phyloP scores from a whole-genome alignment of 2,329 filamentous ascomycete species.

The Diatrype stigma region DNA sequence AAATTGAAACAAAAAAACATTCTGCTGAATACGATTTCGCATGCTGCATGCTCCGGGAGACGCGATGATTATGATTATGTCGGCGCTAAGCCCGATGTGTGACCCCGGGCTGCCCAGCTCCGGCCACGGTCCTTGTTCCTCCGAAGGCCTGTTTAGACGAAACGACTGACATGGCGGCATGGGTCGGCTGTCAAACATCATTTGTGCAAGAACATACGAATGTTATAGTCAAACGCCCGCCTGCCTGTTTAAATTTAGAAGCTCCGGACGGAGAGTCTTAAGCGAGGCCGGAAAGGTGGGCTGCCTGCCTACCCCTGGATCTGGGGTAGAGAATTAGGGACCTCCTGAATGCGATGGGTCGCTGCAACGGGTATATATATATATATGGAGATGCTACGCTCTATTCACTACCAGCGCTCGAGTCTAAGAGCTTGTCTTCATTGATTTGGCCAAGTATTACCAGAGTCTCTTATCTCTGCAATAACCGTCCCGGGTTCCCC shows the following conservation, averaged over 20 bases:
- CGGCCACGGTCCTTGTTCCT: constrained; percentile 14
- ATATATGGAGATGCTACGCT: not conserved
- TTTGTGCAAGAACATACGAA: not conserved
- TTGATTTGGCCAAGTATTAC: not conserved
- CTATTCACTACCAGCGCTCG: not conserved
- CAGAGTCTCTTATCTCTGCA: not conserved
- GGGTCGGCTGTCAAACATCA: not conserved
- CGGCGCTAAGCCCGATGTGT: constrained; percentile 9
- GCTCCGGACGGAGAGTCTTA: not conserved
- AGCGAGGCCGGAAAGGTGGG: not conserved
- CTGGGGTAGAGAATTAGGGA: not conserved
- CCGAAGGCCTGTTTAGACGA: constrained; percentile 11
- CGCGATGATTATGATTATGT: too few relatives aligned
- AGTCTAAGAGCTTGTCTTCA: constrained; percentile 2
- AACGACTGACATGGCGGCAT: constrained; percentile 3
- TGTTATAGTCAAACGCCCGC: too few relatives aligned
- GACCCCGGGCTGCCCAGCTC: constrained; percentile 14
- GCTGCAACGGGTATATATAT: not conserved
- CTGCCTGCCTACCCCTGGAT: too few relatives aligned
- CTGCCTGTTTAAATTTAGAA: not conserved
- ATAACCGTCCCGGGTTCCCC: too few relatives aligned
- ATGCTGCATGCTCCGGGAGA: too few relatives aligned
- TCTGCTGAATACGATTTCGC: too few relatives aligned
- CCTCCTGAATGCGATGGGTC: not conserved
- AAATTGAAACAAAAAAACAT: too few relatives aligned